These are phyloP conservation scores for Tolypocladium album DNA, from an alignment of 2,329 filamentous ascomycete genomes.

Conservation along the genomic window DNA sequence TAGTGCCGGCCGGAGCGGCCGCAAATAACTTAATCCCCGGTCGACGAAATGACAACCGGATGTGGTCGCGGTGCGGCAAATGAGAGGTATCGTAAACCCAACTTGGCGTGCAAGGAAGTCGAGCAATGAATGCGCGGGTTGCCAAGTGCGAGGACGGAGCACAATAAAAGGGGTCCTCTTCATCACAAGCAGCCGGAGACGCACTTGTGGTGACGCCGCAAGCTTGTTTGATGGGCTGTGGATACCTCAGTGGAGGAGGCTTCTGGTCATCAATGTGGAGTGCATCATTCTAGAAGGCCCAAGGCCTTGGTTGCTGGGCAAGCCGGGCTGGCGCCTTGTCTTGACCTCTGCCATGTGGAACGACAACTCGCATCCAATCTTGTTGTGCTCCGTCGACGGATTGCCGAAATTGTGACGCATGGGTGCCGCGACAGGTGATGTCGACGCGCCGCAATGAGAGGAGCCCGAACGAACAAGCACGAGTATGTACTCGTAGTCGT, in stretches of 20 bases:
- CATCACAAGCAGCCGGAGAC: not conserved
- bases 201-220: not conserved
- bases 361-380: not conserved
- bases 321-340: not conserved
- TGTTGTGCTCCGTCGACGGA: not conserved
- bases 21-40: not conserved
- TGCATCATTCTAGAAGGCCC: constrained; percentile 7
- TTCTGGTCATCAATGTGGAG: not conserved
- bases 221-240: not conserved
- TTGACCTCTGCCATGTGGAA: not conserved
- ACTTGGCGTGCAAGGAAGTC: not conserved
- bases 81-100: not conserved
- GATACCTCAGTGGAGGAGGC: not conserved
- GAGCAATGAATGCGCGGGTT: not conserved
- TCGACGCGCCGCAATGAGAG: not conserved
- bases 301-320: not conserved
- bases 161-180: not conserved
- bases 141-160: not conserved
- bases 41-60: not conserved
- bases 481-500: too few species aligned
- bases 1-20: not conserved
- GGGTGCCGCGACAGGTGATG: not conserved
- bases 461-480: not conserved
- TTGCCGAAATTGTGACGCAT: not conserved
- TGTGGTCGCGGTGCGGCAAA: not conserved